Evolutionary conservation across 805 yeast genomes (phyloP).

Genomic region (Candida koratica): DNA sequence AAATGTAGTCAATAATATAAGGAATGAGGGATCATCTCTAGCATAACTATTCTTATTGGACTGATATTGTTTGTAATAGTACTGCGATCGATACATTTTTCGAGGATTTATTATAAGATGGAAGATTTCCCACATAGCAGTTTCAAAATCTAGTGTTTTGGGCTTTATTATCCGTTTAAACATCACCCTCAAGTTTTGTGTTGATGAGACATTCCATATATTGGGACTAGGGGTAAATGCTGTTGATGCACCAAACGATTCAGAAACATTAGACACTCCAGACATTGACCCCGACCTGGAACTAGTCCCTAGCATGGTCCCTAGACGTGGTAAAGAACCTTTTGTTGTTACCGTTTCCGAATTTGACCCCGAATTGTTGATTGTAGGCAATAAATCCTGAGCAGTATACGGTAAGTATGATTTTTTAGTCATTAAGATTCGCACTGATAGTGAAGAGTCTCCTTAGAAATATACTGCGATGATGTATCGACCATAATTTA

Average conservation of each 20-base stretch:
- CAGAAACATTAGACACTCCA: slow-evolving; percentile 7
- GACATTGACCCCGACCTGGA: slow-evolving; percentile 23
- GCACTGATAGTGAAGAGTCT: slow-evolving; percentile 1
- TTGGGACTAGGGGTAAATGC: slow-evolving; percentile 5
- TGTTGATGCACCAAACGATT: slow-evolving; percentile 1
- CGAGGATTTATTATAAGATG: slow-evolving; percentile 71
- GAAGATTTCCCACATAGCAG: slow-evolving; percentile 88
- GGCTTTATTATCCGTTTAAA: slow-evolving; percentile 51
- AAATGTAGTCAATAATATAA: slow-evolving; percentile 64
- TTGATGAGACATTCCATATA: slow-evolving; percentile 9
- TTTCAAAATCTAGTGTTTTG: slow-evolving; percentile 82
- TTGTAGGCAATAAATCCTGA: slow-evolving; percentile 40
- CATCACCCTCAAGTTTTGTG: slow-evolving; percentile 29
- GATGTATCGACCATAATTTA: too few relatives aligned
- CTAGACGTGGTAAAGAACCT: too few relatives aligned
- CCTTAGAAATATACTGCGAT: too few relatives aligned
- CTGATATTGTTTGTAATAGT: slow-evolving; percentile 56
- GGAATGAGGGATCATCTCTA: slow-evolving; percentile 89
- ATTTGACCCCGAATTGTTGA: slow-evolving; percentile 12
- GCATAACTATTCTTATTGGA: slow-evolving; percentile 55
- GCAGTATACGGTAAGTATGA: slow-evolving; percentile 39
- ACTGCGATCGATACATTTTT: slow-evolving; percentile 75
- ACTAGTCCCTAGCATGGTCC: not conserved
- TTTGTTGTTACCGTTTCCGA: not conserved
- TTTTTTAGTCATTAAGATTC: slow-evolving; percentile 30